phyloP scores from a whole-genome alignment of 441 rosid species.

The Syzygium syzygioides region DNA sequence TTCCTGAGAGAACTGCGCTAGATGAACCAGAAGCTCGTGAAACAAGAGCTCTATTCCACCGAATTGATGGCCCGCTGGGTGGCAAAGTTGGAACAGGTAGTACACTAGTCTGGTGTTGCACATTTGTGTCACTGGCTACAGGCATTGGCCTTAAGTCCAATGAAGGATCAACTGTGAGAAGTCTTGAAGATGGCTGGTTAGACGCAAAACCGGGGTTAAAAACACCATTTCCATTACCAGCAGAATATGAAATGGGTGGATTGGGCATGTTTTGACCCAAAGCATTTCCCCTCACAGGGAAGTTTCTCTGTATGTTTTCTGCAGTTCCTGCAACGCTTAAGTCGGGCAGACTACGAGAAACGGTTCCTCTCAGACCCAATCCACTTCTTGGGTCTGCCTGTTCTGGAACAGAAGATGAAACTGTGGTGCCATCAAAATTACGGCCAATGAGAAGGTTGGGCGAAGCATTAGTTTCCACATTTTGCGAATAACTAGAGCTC shows the following conservation, averaged over 20 bases:
- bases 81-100: not conserved
- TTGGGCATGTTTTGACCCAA: not conserved
- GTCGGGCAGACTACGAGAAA: not conserved
- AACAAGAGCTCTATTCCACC: slow-evolving; percentile 5
- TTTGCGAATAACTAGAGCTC: not conserved
- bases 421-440: not conserved
- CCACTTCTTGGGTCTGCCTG: not conserved
- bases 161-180: not conserved
- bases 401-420: not conserved
- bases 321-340: not conserved
- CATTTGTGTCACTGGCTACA: not conserved
- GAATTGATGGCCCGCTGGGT: slow-evolving; percentile 1
- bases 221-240: not conserved
- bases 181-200: not conserved
- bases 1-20: not conserved
- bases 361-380: not conserved
- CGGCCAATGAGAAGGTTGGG: not conserved
- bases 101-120: not conserved
- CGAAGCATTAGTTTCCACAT: not conserved
- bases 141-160: slow-evolving; percentile 1
- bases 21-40: slow-evolving; percentile 2
- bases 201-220: not conserved
- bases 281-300: slow-evolving; percentile 1
- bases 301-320: not conserved
- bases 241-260: not conserved